Conservation (phyloP, 2,329 filamentous ascomycete genomes). For the Chaetomium sp. region DNA sequence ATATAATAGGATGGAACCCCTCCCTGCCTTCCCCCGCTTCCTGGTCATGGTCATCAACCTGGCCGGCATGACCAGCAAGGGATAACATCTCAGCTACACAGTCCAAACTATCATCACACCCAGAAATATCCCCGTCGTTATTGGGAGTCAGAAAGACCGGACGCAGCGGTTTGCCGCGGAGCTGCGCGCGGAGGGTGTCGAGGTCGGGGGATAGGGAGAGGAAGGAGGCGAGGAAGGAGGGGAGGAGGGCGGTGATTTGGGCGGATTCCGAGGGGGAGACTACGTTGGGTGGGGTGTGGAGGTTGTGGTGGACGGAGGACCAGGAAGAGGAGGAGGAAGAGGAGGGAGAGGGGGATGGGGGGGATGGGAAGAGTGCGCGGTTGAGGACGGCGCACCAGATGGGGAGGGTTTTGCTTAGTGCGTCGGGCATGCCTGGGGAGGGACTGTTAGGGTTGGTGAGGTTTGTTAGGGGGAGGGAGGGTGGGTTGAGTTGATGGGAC, state of each 20-base stretch:
- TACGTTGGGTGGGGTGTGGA: conserved; percentile 66
- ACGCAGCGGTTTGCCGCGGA: conserved; percentile 62
- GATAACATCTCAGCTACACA: no score
- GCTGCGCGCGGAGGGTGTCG: conserved; percentile 42
- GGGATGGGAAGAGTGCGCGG: conserved; percentile 66
- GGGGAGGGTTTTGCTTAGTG: conserved; percentile 85
- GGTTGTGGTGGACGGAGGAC: conserved; percentile 34
- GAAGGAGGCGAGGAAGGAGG: conserved; percentile 47
- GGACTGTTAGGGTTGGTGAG: background rate
- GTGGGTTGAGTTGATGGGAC: background rate
- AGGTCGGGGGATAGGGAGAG: conserved; percentile 55
- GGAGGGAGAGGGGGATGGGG: conserved; percentile 36
- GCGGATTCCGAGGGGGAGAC: conserved; percentile 69
- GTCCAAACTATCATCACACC: no score
- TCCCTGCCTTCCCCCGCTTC: no score
- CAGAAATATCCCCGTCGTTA: conserved; percentile 5
- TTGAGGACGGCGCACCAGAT: conserved; percentile 92
- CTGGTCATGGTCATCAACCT: no score
- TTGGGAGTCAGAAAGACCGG: conserved; percentile 72
- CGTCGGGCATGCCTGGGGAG: conserved; percentile 74
- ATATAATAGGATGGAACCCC: no score
- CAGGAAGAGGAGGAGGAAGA: conserved; percentile 20
- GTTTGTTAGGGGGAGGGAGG: background rate
- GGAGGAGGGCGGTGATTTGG: conserved; percentile 63
- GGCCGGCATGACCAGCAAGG: no score